Evolutionary conservation across 805 yeast species (phyloP), one percentile per base, ranked within the genome.

Genomic region (Pichia nanzhaoensis): DNA sequence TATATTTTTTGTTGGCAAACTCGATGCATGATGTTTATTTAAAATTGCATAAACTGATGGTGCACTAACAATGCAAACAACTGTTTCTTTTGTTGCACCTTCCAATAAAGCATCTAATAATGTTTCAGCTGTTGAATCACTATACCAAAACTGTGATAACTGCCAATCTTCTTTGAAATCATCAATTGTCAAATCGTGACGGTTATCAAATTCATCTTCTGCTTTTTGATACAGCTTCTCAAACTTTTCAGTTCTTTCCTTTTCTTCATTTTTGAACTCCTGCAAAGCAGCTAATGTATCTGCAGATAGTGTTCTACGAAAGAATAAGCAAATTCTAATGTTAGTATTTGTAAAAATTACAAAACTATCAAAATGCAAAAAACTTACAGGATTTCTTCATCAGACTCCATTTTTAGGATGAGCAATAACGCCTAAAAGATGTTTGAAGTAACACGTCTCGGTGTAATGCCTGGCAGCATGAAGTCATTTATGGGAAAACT

Each of bases 91-190:
- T 52, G 81, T 84, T 1, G 95, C 93, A 7, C 87, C 93, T 31
- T 81, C 85, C 13, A 88, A 63, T 35, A 88, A 67, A 7, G 86
- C 93, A 49, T 74, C 75, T 0, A 87, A 93, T 17, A 87, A 61
- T 0, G 65, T 58, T 42, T 71, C 73, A 0, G 96, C 89, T 1
- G 96, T 89, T 3, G 68, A 64, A 49, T 87, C 90, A 46, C 74
- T 67, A 58, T 87, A 89, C 89, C 97, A 89, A 65, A 89, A 89
- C 63, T 89, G 97, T 1, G 95, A 87, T 33, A 90, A 70, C 58
- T 87, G 93, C 97, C 97, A 89, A 64, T 89, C 95, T 63, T 89
- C 96, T 58, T 84, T 72, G 62, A 89, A 89, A 33, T 78, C 70
- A 43, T 82, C 86, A 63, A 90, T 90, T 18, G 62, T 46, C 12